Base-by-base conservation (phyloP, 352 stramenopile genomes). In the Blastocystis sp. region DNA sequence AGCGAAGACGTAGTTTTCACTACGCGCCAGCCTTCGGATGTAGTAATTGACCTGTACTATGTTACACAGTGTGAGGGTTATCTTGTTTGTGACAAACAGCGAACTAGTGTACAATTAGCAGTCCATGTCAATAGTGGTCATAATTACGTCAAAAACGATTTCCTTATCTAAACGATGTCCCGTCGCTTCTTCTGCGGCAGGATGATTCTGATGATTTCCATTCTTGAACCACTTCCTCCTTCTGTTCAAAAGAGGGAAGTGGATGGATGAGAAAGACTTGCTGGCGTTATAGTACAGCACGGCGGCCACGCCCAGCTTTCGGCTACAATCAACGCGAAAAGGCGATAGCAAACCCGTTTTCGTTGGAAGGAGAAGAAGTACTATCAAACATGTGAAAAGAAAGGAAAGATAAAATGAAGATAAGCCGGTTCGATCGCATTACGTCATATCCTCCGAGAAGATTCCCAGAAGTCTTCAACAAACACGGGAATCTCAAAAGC, bases 61-160 rank as follows among this genome's bases (percentile, higher is more conserved):
- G 14, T 14, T 56, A 56, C 14, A 14, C 48, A 56, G 48, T 76
- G 21, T 28, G 28, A 76, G 66, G 66, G 21, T 40, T 76, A 60
- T 10, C 66, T 76, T 76, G 34, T 76, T 82, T 82, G 74, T 67
- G 10, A 43, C 7, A 82, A 82, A 82, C 74, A 66, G 53, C 19
- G 4, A 28, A 11, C 34, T 48, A n/a, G 19, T 1, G 41, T 28
- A 21, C 48, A 66, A 62, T 53, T 82, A 82, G 53, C 74, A 82
- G 34, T 82, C 74, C 74, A 82, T 82, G 48, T 82, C 74, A 38
- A 82, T 82, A 14, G 74, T 82, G 41, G 59, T 43, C 74, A 82
- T 82, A 34, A 82, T 82, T 1, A 82, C 53, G 43, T 82, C 74
- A 67, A 82, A 82, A n/a, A 82, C 74, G 2, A 82, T 62, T 4